Base-by-base conservation (phyloP, 75 land plant species). In the Selaginella tamariscina region DNA sequence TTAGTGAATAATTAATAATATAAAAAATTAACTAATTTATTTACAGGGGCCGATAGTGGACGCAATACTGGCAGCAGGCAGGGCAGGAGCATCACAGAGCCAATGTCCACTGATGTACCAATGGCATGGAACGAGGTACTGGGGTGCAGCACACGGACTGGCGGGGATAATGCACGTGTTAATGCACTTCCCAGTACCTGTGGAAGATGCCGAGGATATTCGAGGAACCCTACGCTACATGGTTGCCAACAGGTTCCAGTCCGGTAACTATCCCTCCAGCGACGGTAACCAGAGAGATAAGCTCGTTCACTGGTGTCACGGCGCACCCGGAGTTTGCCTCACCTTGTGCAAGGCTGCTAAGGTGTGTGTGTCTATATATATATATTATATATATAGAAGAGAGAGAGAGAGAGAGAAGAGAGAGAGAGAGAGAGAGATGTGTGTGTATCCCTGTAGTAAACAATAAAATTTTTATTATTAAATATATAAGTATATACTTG, bases 111-210 rank as follows among this genome's bases (percentile, higher is more conserved):
- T 93, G 33, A 93, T 93, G 90, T 93, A 84, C 74, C 86, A 86
- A 76, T 93, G 96, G 91, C 82, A 89, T 72, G 96, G 91, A 29
- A 84, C 81, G 65, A 82, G 78, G 69, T 94, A 87, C 32, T 94
- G 88, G 91, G 98, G 96, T n/a, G 95, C 91, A 66, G 86, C 98
- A 23, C 98, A 94, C 78, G 98, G 98, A 1, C 73, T 94, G 54
- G 91, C 96, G 32, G 98, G 98, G 21, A 90, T 94, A 32, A 77
- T 85, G 82, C 85, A 94, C 77, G 82, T 85, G 24, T 65, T 94
- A 68, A 80, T 94, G 88, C 82, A 89, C 63, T 72, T 79, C 70
- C 74, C 81, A 33, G 74, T 94, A 56, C 80, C 65, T 29, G 57
- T 80, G 49, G 81, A 76, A 57, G 96, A 85, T 56, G 57, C 64